Percentiles rank a stretch among this genome's conserved stretches.
These are phyloP conservation scores for Fusarium napiforme DNA, from an alignment of 2,329 filamentous ascomycete species.

Conservation along the genomic window DNA sequence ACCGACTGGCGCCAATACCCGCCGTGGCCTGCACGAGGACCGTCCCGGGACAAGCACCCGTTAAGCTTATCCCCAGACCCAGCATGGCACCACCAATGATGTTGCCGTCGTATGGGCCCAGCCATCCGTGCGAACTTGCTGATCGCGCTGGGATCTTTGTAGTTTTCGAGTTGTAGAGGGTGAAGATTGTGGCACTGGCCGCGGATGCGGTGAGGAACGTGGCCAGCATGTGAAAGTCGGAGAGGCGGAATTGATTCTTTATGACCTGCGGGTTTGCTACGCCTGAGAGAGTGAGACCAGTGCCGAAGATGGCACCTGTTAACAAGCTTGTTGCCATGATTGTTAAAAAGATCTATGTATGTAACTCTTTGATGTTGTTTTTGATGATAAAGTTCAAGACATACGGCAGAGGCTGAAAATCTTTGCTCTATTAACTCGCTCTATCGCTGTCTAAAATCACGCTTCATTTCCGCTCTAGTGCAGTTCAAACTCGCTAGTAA, in stretches of 20 bases:
- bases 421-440: neutral
- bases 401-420: neutral
- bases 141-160: neutral
- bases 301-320: conserved; percentile 11
- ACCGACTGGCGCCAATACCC: conserved; percentile 3
- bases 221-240: conserved; percentile 22
- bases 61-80: conserved; percentile 27
- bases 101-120: conserved; percentile 16
- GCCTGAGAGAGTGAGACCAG: conserved; percentile 16
- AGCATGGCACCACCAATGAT: conserved; percentile 17
- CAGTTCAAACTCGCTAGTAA: neutral
- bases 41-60: conserved; percentile 21
- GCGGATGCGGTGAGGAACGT: conserved; percentile 23
- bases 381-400: too few species aligned
- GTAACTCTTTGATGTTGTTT: neutral
- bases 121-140: conserved; percentile 5
- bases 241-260: conserved; percentile 20
- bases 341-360: neutral
- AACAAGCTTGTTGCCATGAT: conserved; percentile 1
- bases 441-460: conserved; percentile 18
- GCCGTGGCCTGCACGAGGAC: conserved; percentile 18
- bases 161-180: conserved; percentile 1
- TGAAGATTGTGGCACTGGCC: conserved; percentile 9
- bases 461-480: neutral
- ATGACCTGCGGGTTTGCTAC: conserved; percentile 15